A percentile compares a stretch with the other conserved stretches of the same genome.
phyloP scores from a whole-genome alignment of 352 stramenopile genomes.

The Thraustochytrium sp. region DNA sequence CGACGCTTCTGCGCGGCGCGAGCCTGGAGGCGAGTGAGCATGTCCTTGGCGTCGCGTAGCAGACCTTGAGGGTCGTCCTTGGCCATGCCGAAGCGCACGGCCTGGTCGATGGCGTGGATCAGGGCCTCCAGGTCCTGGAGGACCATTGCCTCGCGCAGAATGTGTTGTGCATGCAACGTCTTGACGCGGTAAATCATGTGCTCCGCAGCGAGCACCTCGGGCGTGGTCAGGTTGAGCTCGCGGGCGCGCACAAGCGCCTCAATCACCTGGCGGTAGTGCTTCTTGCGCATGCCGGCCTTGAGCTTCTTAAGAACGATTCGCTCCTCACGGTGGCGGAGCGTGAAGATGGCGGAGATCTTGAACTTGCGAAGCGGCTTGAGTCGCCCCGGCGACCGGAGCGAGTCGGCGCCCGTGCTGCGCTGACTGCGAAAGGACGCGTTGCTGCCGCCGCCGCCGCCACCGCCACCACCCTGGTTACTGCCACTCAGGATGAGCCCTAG shows the following conservation, averaged over 20 bases:
- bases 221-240: not conserved
- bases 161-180: slow-evolving; percentile 21
- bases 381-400: not conserved
- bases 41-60: not conserved
- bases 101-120: not conserved
- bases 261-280: slow-evolving; percentile 35
- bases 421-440: not conserved
- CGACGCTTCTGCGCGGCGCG: not conserved
- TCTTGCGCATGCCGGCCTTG: slow-evolving; percentile 24
- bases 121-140: not conserved
- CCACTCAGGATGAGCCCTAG: too few relatives aligned
- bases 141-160: slow-evolving; percentile 31
- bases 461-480: too few relatives aligned
- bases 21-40: not conserved
- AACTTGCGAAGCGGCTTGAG: not conserved
- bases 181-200: slow-evolving; percentile 28
- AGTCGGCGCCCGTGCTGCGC: not conserved
- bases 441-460: too few relatives aligned
- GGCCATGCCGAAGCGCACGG: not conserved
- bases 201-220: slow-evolving; percentile 4
- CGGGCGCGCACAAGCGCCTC: slow-evolving; percentile 18
- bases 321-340: not conserved
- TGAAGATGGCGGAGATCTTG: slow-evolving; percentile 17
- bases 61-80: slow-evolving; percentile 36
- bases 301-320: slow-evolving; percentile 19